phyloP scores from a whole-genome alignment of 176 grass and related monocot species.

The Zizania latifolia region DNA sequence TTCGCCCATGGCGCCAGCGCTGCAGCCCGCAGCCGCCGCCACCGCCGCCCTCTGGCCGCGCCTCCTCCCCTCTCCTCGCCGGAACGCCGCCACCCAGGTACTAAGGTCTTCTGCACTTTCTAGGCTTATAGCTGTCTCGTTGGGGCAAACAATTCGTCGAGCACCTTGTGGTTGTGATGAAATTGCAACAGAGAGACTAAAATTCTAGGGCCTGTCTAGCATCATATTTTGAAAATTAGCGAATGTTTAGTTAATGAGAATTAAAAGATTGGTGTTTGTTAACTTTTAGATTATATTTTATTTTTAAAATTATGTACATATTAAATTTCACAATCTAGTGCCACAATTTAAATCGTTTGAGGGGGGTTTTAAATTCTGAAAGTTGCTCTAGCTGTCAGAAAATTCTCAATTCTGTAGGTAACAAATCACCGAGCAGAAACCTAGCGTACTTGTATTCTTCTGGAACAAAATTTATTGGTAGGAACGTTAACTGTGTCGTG shows the following conservation, averaged over 20 bases:
- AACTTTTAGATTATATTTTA: too few species aligned
- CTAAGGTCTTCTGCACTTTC: background rate
- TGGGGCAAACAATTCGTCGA: constrained; percentile 6
- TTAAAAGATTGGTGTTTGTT: too few species aligned
- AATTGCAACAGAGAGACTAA: background rate
- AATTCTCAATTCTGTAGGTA: too few species aligned
- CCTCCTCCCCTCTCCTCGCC: background rate
- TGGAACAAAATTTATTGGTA: too few species aligned
- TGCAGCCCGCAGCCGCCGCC: background rate
- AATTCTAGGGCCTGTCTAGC: background rate
- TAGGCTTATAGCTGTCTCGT: background rate
- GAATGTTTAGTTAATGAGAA: too few species aligned
- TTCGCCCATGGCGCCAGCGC: constrained; percentile 25
- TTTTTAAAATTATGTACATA: too few species aligned
- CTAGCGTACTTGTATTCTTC: background rate
- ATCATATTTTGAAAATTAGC: too few species aligned
- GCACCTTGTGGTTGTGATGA: background rate
- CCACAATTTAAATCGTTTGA: too few species aligned
- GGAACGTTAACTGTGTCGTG: too few species aligned
- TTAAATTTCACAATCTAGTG: too few species aligned
- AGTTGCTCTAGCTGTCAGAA: too few species aligned
- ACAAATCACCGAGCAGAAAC: background rate
- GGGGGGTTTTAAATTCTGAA: too few species aligned
- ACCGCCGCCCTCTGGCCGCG: background rate
- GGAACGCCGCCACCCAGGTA: constrained; percentile 24